Percentiles rank a stretch among this genome's conserved stretches.
These are phyloP conservation scores for Alternaria consortialis DNA, from an alignment of 2,329 filamentous ascomycete genomes.

Conservation along the genomic window DNA sequence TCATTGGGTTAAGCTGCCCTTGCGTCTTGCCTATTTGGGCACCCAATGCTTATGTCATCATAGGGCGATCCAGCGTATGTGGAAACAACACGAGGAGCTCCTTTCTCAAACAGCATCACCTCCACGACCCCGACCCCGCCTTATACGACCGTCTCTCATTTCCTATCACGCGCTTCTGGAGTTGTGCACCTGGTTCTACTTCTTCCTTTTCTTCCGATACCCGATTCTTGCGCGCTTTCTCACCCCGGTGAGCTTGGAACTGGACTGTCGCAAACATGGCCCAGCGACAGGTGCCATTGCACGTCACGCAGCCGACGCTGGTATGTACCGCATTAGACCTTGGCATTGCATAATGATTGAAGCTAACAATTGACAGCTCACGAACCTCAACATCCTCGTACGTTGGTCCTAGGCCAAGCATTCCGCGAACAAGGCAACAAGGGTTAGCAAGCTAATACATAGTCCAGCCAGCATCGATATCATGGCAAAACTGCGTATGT, in stretches of 20 bases:
- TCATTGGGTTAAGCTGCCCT: slow-evolving; percentile 12
- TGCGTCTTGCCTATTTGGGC: slow-evolving; percentile 16
- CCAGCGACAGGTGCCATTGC: slow-evolving; percentile 87
- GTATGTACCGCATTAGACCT: slow-evolving; percentile 53
- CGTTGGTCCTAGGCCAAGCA: slow-evolving; percentile 35
- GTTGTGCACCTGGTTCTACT: slow-evolving; percentile 51
- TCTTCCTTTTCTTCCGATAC: slow-evolving; percentile 48
- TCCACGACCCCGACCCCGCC: slow-evolving; percentile 36
- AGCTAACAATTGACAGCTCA: slow-evolving; percentile 54
- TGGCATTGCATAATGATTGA: slow-evolving; percentile 5
- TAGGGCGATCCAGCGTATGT: slow-evolving; percentile 28
- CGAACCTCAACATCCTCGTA: slow-evolving; percentile 60
- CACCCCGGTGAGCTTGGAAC: slow-evolving; percentile 51
- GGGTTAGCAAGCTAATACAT: slow-evolving; percentile 40
- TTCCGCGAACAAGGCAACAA: slow-evolving; percentile 23
- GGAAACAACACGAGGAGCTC: slow-evolving; percentile 36
- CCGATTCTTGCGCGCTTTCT: slow-evolving; percentile 42
- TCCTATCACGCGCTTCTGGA: slow-evolving; percentile 50
- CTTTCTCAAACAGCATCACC: slow-evolving; percentile 40
- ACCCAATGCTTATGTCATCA: slow-evolving; percentile 17
- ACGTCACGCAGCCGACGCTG: slow-evolving; percentile 81
- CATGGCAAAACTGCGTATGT: slow-evolving; percentile 87
- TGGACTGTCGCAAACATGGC: slow-evolving; percentile 62
- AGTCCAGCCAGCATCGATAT: slow-evolving; percentile 72
- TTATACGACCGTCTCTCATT: slow-evolving; percentile 46